Evolutionary conservation across 1,139 yeast species (phyloP), one percentile per base, ranked within the genome.

Genomic region (Yamadazyma pseudoaaseri): DNA sequence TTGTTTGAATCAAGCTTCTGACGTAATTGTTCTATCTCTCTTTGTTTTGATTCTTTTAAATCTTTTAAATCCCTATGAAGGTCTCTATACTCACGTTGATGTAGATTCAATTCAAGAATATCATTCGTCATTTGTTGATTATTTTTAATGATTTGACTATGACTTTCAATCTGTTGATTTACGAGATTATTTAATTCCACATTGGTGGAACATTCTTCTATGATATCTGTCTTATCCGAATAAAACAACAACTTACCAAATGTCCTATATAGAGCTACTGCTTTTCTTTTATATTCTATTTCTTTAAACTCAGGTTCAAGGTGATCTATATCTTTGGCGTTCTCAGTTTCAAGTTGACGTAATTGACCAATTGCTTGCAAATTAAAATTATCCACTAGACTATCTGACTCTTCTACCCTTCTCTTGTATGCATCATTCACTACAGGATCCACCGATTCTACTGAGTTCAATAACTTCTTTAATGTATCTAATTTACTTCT

Each of bases 201-300:
- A 58, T 48, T 20, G 47, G 73, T 64, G 3, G 61, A 43, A 10
- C 70, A 66, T 10, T 58, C 56, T 6, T 61, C 62, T 17, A 68
- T 62, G 29, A 62, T 60, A 33, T 66, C 72, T 34, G 61, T 60
- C 42, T 65, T 65, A 33, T 55, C 62, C 3, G 65, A 57, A 26
- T 45, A 46, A 37, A 54, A 68, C 0, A 70, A 62, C 3, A 68
- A 45, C 30, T 48, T 57, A 11, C 49, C 40, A 35, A 54, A 59
- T 3, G 62, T 44, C 4, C 54, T 56, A 35, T 51, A 45, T 13
- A 52, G 46, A 2, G 71, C 72, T 23, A 63, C 43, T 3, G 58
- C 48, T 26, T 47, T 41, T 21, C 42, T 41, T 28, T 57, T 48
- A 15, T 30, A 29, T 9, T 39, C 46, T 15, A 38, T 30, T n/a